phyloP scores from a whole-genome alignment of 305 asterid genomes.

The Solanum hybrid region DNA sequence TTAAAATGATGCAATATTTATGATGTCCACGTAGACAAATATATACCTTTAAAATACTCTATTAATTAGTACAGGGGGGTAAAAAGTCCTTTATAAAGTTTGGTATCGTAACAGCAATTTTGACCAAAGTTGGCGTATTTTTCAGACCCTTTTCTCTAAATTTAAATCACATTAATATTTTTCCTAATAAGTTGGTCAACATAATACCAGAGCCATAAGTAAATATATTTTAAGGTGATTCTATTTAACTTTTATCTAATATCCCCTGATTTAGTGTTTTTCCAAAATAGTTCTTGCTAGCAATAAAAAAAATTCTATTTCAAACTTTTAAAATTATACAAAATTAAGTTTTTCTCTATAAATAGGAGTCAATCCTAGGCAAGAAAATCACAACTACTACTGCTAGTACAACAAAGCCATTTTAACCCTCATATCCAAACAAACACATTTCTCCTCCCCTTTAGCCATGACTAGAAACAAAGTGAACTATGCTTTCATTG shows the following conservation, averaged over 20 bases:
- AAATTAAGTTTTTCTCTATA: not conserved
- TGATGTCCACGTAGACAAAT: no score
- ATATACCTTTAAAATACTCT: no score
- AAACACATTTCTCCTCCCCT: not conserved
- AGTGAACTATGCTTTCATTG: not conserved
- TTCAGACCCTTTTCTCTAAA: no score
- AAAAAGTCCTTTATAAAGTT: no score
- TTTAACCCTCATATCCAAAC: not conserved
- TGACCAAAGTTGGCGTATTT: no score
- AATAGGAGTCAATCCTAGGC: not conserved
- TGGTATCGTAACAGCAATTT: no score
- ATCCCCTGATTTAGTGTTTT: not conserved
- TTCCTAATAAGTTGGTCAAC: no score
- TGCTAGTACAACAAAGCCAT: not conserved
- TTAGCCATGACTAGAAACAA: not conserved
- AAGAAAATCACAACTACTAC: not conserved
- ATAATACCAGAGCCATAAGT: not conserved
- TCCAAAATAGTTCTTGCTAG: not conserved
- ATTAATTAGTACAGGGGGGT: no score
- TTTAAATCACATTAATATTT: no score
- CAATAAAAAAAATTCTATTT: not conserved
- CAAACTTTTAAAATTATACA: not conserved
- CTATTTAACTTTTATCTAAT: not conserved
- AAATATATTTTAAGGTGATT: no score
- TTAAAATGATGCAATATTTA: no score